These are phyloP conservation scores for Globisporangium recalcitrans DNA, from an alignment of 352 stramenopile species.

Conservation along the genomic window DNA sequence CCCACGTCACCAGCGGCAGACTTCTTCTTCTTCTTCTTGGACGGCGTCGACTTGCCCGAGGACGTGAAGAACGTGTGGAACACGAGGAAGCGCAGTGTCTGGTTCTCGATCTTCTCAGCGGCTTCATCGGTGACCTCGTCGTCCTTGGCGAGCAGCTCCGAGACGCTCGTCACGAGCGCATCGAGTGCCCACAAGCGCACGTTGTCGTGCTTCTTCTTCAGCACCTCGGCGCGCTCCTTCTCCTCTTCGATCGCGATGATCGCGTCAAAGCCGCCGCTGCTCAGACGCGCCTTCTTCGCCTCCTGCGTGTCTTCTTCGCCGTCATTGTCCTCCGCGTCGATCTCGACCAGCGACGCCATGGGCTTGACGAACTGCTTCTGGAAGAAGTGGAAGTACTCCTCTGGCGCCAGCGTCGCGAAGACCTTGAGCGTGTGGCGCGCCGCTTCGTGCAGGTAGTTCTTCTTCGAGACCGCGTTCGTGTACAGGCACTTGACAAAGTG, in stretches of 20 bases:
- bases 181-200: conserved; percentile 76
- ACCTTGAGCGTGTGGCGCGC: conserved; percentile 60
- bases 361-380: conserved; percentile 64
- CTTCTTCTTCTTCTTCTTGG: conserved; percentile 54
- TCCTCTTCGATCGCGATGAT: conserved; percentile 76
- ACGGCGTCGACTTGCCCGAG: conserved; percentile 24
- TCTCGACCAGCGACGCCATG: conserved; percentile 49
- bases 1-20: conserved; percentile 22
- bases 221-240: conserved; percentile 56
- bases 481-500: conserved; percentile 80
- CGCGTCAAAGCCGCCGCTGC: conserved; percentile 52
- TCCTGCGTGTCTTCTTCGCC: conserved; percentile 26
- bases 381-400: conserved; percentile 71
- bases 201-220: conserved; percentile 49
- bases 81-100: conserved; percentile 58
- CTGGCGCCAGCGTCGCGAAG: conserved; percentile 41
- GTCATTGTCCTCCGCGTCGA: conserved; percentile 25
- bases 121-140: conserved; percentile 17
- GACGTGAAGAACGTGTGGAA: conserved; percentile 65
- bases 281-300: conserved; percentile 30
- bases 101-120: conserved; percentile 24
- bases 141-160: conserved; percentile 33
- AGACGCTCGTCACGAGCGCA: conserved; percentile 42
- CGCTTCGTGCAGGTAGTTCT: conserved; percentile 80
- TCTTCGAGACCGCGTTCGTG: conserved; percentile 75